Conservation (phyloP, 495 filamentous ascomycete genomes). For the Extremus antarcticus region DNA sequence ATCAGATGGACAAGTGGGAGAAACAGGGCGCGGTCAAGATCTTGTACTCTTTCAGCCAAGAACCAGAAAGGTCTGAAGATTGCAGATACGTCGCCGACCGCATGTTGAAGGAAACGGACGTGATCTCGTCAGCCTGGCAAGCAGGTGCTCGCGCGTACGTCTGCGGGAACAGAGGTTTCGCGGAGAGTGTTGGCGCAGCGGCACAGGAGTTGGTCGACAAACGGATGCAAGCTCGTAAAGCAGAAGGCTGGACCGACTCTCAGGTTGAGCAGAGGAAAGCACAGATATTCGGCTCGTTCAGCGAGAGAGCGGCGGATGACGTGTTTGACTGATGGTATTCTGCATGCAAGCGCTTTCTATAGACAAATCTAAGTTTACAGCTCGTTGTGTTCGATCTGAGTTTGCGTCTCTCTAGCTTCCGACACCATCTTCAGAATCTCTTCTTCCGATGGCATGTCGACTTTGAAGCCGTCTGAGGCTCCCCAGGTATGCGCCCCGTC, state of each 20-base stretch:
- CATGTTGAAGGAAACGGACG: too few species aligned
- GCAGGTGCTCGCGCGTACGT: too few species aligned
- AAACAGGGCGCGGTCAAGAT: slow-evolving; percentile 20
- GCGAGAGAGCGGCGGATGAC: neutral
- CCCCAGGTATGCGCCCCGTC: slow-evolving; percentile 14
- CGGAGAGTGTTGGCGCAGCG: neutral
- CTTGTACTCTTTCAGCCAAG: too few species aligned
- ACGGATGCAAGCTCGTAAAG: neutral
- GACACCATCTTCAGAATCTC: slow-evolving; percentile 24
- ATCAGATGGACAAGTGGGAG: slow-evolving; percentile 21
- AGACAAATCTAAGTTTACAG: slow-evolving; percentile 3
- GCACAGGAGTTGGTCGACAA: neutral
- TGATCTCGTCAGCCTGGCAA: too few species aligned
- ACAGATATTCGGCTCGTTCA: neutral
- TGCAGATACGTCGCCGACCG: too few species aligned
- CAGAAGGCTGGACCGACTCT: neutral
- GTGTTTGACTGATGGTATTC: neutral
- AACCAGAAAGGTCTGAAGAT: too few species aligned
- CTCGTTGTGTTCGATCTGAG: slow-evolving; percentile 18
- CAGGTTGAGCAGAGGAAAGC: neutral
- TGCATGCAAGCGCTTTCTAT: neutral
- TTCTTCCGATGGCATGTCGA: slow-evolving; percentile 20
- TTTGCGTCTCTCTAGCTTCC: slow-evolving; percentile 12
- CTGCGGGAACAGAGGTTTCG: neutral
- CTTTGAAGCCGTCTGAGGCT: slow-evolving; percentile 14